Evolutionary conservation across 129 eudicot species (phyloP), one percentile per base, ranked within the genome.

Genomic region (Kitagawia praeruptora): DNA sequence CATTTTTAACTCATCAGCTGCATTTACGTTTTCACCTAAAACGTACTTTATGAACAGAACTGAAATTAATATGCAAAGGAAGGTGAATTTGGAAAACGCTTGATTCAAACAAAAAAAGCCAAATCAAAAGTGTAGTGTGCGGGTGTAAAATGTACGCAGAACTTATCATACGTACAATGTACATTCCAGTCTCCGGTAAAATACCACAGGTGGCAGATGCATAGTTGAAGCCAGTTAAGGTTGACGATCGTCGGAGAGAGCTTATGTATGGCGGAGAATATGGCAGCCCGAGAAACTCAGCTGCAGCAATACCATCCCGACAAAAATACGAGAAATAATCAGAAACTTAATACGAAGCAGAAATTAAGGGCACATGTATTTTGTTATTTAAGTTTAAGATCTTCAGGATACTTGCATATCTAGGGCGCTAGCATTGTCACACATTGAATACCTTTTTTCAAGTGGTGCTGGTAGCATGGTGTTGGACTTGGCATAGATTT

Each of bases 201-300:
- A 87, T 87, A 8, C 94, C 91, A 42, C 94, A 87, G 5, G 88
- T 31, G 2, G 70, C 86, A 34, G 94, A 89, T 77, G 94, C 94
- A 64, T 81, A 89, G 75, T 89, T 89, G 31, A 83, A 71, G 13
- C 94, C 89, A 3, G 85, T 80, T 4, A 64, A 31, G 56, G 25
- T 63, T 25, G 37, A 12, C 4, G 39, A 28, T 8, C 77, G 25
- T 21, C 25, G 31, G 31, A 80, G 47, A 73, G 85, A 73, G 44
- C 87, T 80, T 40, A 85, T 2, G 58, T 72, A 83, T 0, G 94
- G 91, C 21, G 88, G 89, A 14, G 88, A 40, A 56, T 75, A 84
- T 51, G 91, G 94, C 56, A 89, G 70, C 40, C 88, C 85, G 18
- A 89, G 81, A 82, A 73, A 87, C 38, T 89, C 93, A 75, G 91